A percentile compares a stretch with the other conserved stretches of the same genome.
Conservation (phyloP, 2,329 filamentous ascomycete species). For the Aspergillus sp. region DNA sequence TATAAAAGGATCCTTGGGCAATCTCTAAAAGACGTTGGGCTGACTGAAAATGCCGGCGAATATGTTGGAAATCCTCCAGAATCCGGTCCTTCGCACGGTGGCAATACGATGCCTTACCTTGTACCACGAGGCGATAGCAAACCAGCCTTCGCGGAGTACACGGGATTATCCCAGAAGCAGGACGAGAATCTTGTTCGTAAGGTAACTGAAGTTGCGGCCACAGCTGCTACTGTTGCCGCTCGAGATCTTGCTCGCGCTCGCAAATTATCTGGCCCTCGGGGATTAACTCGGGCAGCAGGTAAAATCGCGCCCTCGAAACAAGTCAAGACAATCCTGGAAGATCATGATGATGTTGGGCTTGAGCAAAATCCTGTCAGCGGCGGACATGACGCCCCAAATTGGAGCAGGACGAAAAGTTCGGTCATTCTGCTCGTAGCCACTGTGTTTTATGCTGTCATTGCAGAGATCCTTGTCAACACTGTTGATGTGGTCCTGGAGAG, state of each 20-base stretch:
- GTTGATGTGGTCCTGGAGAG: slow-evolving; percentile 94
- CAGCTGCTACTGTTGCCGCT: slow-evolving; percentile 82
- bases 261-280: slow-evolving; percentile 47
- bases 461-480: slow-evolving; percentile 93
- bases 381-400: slow-evolving; percentile 97
- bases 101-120: slow-evolving; percentile 60
- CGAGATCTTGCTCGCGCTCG: slow-evolving; percentile 66
- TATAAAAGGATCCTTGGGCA: slow-evolving; percentile 94
- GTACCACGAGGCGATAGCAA: slow-evolving; percentile 63
- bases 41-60: slow-evolving; percentile 56
- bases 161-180: slow-evolving; percentile 77
- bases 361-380: slow-evolving; percentile 54
- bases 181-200: slow-evolving; percentile 79
- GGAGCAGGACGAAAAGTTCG: slow-evolving; percentile 87
- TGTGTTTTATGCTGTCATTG: slow-evolving; percentile 90
- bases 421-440: slow-evolving; percentile 88
- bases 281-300: slow-evolving; percentile 29
- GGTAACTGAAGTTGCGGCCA: slow-evolving; percentile 90
- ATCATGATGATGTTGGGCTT: slow-evolving; percentile 50
- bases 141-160: slow-evolving; percentile 33
- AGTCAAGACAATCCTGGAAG: slow-evolving; percentile 39
- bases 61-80: slow-evolving; percentile 29
- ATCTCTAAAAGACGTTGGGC: slow-evolving; percentile 78
- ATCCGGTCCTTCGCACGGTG: slow-evolving; percentile 20
- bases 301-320: slow-evolving; percentile 37